Base-by-base conservation (phyloP, 352 stramenopile species). In the Pythium aphanidermatum region DNA sequence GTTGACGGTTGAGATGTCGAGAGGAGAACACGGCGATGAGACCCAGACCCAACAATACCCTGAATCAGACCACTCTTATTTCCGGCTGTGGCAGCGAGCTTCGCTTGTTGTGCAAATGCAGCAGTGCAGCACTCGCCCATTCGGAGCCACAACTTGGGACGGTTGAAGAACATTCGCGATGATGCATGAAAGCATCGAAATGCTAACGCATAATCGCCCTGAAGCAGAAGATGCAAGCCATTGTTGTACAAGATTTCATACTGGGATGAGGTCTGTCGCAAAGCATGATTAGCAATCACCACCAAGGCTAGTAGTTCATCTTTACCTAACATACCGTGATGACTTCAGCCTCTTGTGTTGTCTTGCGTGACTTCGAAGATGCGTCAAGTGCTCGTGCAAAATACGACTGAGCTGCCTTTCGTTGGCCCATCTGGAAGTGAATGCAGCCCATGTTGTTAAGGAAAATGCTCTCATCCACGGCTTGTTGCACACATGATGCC, bases 181-280 rank as follows among this genome's bases (percentile, higher is more conserved):
- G 88, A 89, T 44, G 76, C 74, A 55, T 95, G 73, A 60, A 97
- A 93, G 63, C 86, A 96, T 27, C 82, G 83, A 48, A 96, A 93
- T 8, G 88, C 88, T 23, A 92, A 51, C 30, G 68, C 51, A 37
- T 83, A 91, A 31, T 95, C 70, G 16, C 81, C 81, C 49, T 91
- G 76, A 34, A 96, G 59, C 40, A 96, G 58, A 32, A 96, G 58
- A 35, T 96, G 86, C 26, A 97, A 49, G 4, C 86, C 88, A 44
- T 95, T 93, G 72, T 97, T 97, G 76, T 96, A 97, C 63, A 95
- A 68, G 38, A 97, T 86, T 64, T 95, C 83, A 53, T 76, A 73
- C 55, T 92, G 80, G n/a, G 60, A 75, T 21, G 79, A 92, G 28
- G 58, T 87, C 58, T 87, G 40, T 7, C n/a, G n/a, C n/a, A n/a